A percentile compares a stretch with the other conserved stretches of the same genome.
phyloP scores from a whole-genome alignment of 805 yeast genomes.

The Saturnispora quitensis region DNA sequence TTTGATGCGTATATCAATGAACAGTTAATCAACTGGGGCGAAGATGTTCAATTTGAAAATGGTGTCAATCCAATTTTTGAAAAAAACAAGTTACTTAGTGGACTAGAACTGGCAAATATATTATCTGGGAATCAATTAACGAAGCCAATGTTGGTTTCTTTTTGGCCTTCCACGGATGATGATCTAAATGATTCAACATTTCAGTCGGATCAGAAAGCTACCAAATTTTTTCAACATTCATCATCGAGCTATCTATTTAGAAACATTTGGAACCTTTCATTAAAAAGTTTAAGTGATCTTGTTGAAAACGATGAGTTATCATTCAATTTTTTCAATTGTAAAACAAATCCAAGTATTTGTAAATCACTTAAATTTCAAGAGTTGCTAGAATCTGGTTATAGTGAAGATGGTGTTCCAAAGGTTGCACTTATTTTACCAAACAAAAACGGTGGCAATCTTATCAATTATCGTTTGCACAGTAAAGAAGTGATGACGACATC shows the following conservation, averaged over 20 bases:
- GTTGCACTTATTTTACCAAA: conserved; percentile 35
- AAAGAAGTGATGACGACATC: background rate
- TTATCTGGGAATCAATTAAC: conserved; percentile 39
- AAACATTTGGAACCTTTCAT: conserved; percentile 48
- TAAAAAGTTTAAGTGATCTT: conserved; percentile 33
- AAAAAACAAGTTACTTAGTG: conserved; percentile 9
- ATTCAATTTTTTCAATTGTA: conserved; percentile 52
- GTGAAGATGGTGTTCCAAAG: conserved; percentile 16
- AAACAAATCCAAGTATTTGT: conserved; percentile 41
- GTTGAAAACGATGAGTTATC: conserved; percentile 12
- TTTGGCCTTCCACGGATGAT: conserved; percentile 52
- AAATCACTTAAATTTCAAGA: conserved; percentile 36
- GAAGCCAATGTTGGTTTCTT: conserved; percentile 49
- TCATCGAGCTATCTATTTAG: conserved; percentile 43
- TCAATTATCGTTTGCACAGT: conserved; percentile 29
- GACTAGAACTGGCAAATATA: conserved; percentile 36
- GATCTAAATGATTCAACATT: conserved; percentile 29
- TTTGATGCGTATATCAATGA: conserved; percentile 46
- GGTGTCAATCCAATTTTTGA: conserved; percentile 27
- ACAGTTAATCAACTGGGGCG: conserved; percentile 35
- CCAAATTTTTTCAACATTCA: conserved; percentile 34
- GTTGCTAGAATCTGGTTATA: conserved; percentile 17
- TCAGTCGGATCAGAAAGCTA: conserved; percentile 26
- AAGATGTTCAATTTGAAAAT: conserved; percentile 30
- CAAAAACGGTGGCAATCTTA: conserved; percentile 38